Conservation (phyloP, 2,329 filamentous ascomycete genomes). For the Aspergillus vadensis region DNA sequence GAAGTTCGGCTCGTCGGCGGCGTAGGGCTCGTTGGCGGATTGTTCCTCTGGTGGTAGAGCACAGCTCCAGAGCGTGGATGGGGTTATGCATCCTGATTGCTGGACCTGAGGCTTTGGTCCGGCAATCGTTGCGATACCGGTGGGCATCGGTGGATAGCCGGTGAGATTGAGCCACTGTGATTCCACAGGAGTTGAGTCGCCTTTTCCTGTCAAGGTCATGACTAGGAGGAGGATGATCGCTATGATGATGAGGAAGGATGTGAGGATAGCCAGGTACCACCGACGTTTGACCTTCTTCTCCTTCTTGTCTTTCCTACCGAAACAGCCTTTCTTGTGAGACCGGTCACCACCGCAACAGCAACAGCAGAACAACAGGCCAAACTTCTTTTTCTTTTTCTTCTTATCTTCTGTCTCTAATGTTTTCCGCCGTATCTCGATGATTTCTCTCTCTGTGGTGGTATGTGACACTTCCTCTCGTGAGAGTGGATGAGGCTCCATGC, state of each 20-base stretch:
- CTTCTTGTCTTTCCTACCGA: slow-evolving; percentile 62
- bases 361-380: slow-evolving; percentile 50
- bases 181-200: slow-evolving; percentile 46
- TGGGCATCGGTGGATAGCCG: slow-evolving; percentile 82
- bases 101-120: slow-evolving; percentile 67
- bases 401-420: slow-evolving; percentile 68
- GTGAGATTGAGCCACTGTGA: slow-evolving; percentile 80
- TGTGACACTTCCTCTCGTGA: slow-evolving; percentile 28
- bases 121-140: slow-evolving; percentile 76
- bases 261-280: slow-evolving; percentile 58
- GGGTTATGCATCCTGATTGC: slow-evolving; percentile 70
- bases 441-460: slow-evolving; percentile 25
- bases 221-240: slow-evolving; percentile 60
- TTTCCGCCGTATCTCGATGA: slow-evolving; percentile 56
- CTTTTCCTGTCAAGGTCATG: slow-evolving; percentile 56
- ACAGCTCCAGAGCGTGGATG: slow-evolving; percentile 82
- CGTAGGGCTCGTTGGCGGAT: slow-evolving; percentile 62
- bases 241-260: slow-evolving; percentile 57
- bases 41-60: slow-evolving; percentile 78
- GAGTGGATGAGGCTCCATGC: slow-evolving; percentile 27
- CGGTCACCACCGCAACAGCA: slow-evolving; percentile 68
- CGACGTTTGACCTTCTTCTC: slow-evolving; percentile 66
- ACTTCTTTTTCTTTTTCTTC: slow-evolving; percentile 54
- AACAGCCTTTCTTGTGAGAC: slow-evolving; percentile 60
- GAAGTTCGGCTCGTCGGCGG: slow-evolving; percentile 73